These are phyloP conservation scores for Populus ilicifolia DNA, from an alignment of 345 rosid species.

Conservation along the genomic window DNA sequence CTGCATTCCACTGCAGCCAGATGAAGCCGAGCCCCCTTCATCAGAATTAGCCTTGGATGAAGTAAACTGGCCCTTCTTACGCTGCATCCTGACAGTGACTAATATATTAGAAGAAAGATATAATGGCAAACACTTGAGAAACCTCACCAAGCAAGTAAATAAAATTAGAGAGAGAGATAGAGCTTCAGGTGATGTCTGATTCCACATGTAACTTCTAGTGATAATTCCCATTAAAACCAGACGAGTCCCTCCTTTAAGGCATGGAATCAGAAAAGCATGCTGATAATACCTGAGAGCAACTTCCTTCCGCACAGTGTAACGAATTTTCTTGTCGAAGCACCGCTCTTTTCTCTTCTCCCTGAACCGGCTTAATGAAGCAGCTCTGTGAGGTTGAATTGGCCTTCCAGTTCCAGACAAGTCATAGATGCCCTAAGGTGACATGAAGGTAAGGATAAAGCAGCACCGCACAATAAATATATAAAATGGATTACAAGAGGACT, in stretches of 20 bases:
- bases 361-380: slow-evolving; percentile 41
- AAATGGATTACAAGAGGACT: background rate
- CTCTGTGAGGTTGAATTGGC: slow-evolving; percentile 34
- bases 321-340: slow-evolving; percentile 46
- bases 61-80: slow-evolving; percentile 46
- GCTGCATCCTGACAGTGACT: slow-evolving; percentile 39
- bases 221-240: background rate
- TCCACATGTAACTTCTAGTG: background rate
- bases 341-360: slow-evolving; percentile 49
- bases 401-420: slow-evolving; percentile 33
- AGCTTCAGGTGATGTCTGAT: background rate
- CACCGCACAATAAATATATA: background rate
- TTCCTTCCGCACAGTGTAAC: slow-evolving; percentile 45
- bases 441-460: background rate
- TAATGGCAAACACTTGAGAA: background rate
- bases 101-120: background rate
- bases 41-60: slow-evolving; percentile 32
- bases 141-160: background rate
- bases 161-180: background rate
- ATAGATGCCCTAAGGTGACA: slow-evolving; percentile 27
- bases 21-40: slow-evolving; percentile 30
- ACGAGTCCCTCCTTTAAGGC: background rate
- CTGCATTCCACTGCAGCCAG: slow-evolving; percentile 27
- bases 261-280: background rate
- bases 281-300: slow-evolving; percentile 41